Conservation (phyloP, 805 yeast genomes). For the Blastobotrys mokoenaii region DNA sequence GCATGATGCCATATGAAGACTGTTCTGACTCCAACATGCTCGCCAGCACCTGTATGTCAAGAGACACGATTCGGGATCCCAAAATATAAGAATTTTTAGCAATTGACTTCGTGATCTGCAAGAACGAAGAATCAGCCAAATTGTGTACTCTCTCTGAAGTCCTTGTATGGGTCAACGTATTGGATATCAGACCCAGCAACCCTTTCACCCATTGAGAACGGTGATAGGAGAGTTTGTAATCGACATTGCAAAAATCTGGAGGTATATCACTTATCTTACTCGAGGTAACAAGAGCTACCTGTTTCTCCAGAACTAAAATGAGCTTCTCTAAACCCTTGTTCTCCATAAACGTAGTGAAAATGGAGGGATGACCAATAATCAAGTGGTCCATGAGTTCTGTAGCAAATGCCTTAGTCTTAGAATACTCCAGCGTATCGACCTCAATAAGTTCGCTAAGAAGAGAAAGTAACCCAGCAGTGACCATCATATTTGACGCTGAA, state of each 20-base stretch:
- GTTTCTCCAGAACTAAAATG: slow-evolving; percentile 52
- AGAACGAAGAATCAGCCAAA: slow-evolving; percentile 75
- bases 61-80: slow-evolving; percentile 57
- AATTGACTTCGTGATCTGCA: slow-evolving; percentile 51
- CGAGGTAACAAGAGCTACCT: slow-evolving; percentile 48
- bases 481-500: slow-evolving; percentile 35
- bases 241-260: slow-evolving; percentile 41
- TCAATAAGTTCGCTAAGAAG: slow-evolving; percentile 55
- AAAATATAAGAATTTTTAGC: slow-evolving; percentile 48
- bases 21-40: slow-evolving; percentile 84
- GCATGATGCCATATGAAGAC: slow-evolving; percentile 71
- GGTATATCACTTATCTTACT: slow-evolving; percentile 25
- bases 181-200: slow-evolving; percentile 53
- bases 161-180: slow-evolving; percentile 60
- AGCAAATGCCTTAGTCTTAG: slow-evolving; percentile 56
- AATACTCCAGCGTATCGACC: slow-evolving; percentile 37
- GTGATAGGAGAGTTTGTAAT: slow-evolving; percentile 21
- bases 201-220: slow-evolving; percentile 41
- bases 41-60: slow-evolving; percentile 55
- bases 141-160: slow-evolving; percentile 75
- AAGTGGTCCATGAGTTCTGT: slow-evolving; percentile 45
- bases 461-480: slow-evolving; percentile 68
- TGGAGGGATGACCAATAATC: slow-evolving; percentile 31
- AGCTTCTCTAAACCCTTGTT: slow-evolving; percentile 57
- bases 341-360: slow-evolving; percentile 54